Conservation (phyloP, 2,329 filamentous ascomycete genomes). For the Pseudogymnoascus pannorum region DNA sequence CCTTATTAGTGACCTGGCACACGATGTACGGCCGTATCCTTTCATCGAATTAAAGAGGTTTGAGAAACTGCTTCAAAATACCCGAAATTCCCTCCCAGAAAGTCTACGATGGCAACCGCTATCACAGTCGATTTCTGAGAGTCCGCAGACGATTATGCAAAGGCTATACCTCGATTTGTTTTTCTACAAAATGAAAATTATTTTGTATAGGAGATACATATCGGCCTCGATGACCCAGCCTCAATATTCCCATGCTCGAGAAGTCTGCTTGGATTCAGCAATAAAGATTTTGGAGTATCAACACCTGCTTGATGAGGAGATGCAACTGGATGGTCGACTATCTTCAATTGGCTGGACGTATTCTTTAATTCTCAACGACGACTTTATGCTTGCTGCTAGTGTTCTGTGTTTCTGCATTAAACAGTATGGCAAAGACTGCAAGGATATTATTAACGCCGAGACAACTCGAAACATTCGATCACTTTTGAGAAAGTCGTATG, state of each 20-base stretch:
- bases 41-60: constrained; percentile 45
- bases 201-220: constrained; percentile 46
- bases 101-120: constrained; percentile 42
- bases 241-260: constrained; percentile 48
- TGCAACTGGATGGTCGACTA: constrained; percentile 45
- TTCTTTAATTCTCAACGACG: constrained; percentile 49
- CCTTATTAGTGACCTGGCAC: constrained; percentile 43
- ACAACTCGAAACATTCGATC: background rate
- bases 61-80: constrained; percentile 39
- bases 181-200: constrained; percentile 45
- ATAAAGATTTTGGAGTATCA: constrained; percentile 43
- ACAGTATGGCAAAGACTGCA: background rate
- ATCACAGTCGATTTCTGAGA: constrained; percentile 40
- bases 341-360: constrained; percentile 47
- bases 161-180: constrained; percentile 43
- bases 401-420: constrained; percentile 41
- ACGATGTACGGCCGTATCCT: constrained; percentile 39
- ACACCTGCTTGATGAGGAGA: constrained; percentile 38
- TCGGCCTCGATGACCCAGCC: constrained; percentile 33
- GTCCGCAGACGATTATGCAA: constrained; percentile 40
- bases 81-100: constrained; percentile 37
- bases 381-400: constrained; percentile 53
- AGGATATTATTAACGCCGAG: background rate
- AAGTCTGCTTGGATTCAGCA: constrained; percentile 44
- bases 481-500: background rate